Base-by-base conservation (phyloP, 768 basidiomycete genomes). In the Podaxis sp. region DNA sequence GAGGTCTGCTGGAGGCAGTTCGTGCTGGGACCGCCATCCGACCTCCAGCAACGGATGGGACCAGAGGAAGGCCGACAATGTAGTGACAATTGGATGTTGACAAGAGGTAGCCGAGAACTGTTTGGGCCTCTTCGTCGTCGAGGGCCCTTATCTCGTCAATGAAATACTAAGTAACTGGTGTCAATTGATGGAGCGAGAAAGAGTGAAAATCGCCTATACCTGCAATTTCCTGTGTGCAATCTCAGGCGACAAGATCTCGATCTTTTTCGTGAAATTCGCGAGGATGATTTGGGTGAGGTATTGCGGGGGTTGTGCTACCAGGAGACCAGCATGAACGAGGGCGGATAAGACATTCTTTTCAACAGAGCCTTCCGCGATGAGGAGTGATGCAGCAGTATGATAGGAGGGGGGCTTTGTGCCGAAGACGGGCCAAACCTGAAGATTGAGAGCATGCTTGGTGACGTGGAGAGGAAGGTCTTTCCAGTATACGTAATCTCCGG, bases 401-500 rank as follows among this genome's bases (percentile, higher is more conserved):
- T 33, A 13, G 29, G 52, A 53, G n/a, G 47, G 29, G 2, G 61
- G 47, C 12, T 64, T 51, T 3, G 43, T 29, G 0, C 64, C 66
- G 54, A 74, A 64, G 3, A 76, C 63, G 2, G 80, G 79, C 78
- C 79, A 81, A 15, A 80, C 70, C 4, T 68, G n/a, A n/a, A 63
- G 53, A 12, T 64, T 1, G 70, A 69, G 63, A 15, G 78, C 66
- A 29, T 61, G 57, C 1, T 66, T 37, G 25, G 80, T 65, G 12
- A 82, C 64, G 2, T 68, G 59, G 4, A 61, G 27, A 0, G 77
- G 75, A 19, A 81, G 67, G 0, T 64, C 64, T n/a, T 72, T 66
- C 77, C 77, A 80, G 50, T 79, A 82, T 1, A 73, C 68, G 24
- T 67, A 74, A 57, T 82, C 80, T 7, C 80, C 81, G 25, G 73